phyloP scores from a whole-genome alignment of 305 asterid species.

The Salvia sclarea region DNA sequence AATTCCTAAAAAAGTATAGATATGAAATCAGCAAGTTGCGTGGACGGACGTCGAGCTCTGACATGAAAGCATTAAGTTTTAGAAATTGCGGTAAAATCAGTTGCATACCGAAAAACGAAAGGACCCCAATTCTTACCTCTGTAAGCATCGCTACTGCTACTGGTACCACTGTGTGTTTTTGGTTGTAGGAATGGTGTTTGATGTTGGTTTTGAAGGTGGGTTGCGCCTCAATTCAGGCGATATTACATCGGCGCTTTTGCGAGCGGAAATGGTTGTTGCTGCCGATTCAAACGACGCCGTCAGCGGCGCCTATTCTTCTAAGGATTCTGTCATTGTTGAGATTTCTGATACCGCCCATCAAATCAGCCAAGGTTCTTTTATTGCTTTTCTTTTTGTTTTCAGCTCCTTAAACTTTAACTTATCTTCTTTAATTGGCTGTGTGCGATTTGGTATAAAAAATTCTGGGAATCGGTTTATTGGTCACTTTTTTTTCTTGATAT shows the following conservation, averaged over 20 bases:
- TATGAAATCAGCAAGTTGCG: conserved; percentile 7
- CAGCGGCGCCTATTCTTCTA: conserved; percentile 9
- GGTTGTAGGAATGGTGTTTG: not conserved
- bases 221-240: conserved; percentile 13
- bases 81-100: conserved; percentile 10
- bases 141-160: not conserved
- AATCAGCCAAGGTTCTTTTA: conserved; percentile 58
- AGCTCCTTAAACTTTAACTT: not conserved
- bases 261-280: conserved; percentile 16
- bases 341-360: conserved; percentile 76
- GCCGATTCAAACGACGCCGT: conserved; percentile 11
- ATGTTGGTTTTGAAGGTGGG: conserved; percentile 18
- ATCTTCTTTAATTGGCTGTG: not conserved
- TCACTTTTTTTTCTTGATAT: not conserved
- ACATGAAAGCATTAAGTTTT: not conserved
- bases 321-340: conserved; percentile 43
- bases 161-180: not conserved
- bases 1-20: no score
- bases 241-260: conserved; percentile 30
- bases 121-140: not conserved
- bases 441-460: not conserved
- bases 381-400: not conserved
- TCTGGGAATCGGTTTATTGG: not conserved
- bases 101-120: not conserved
- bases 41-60: not conserved